These are phyloP conservation scores for Phytophthora citricola DNA, from an alignment of 352 stramenopile species.

Conservation along the genomic window DNA sequence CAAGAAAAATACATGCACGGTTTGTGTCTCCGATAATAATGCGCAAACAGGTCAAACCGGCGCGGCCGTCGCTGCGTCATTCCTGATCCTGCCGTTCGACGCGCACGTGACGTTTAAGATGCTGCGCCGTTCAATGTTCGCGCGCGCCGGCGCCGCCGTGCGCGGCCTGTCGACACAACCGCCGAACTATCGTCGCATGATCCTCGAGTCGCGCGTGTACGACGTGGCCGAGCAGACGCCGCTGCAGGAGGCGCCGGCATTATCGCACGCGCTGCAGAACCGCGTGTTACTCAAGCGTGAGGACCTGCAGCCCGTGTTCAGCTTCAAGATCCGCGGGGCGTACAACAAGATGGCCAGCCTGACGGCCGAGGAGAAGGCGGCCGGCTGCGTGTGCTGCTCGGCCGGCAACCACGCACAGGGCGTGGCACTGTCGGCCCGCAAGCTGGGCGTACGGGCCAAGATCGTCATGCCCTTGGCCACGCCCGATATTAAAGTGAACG, in stretches of 20 bases:
- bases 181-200: constrained; percentile 84
- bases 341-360: constrained; percentile 99
- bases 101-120: constrained; percentile 6
- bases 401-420: constrained; percentile 98
- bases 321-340: constrained; percentile 98
- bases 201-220: constrained; percentile 88
- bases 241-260: constrained; percentile 70
- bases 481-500: constrained; percentile 96
- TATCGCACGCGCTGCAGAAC: constrained; percentile 83
- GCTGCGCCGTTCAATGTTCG: constrained; percentile 23
- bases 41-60: constrained; percentile 26
- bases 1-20: constrained; percentile 30
- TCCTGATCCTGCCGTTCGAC: constrained; percentile 8
- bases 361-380: constrained; percentile 65
- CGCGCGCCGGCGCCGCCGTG: constrained; percentile 12
- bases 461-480: constrained; percentile 99
- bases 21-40: constrained; percentile 11
- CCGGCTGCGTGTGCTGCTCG: constrained; percentile 85
- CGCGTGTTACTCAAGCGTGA: constrained; percentile 95
- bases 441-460: constrained; percentile 92
- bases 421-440: constrained; percentile 94
- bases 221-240: constrained; percentile 86
- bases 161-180: constrained; percentile 26
- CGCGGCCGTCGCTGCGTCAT: not conserved
- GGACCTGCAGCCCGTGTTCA: constrained; percentile 98